Evolutionary conservation across 768 basidiomycete species (phyloP).

Genomic region (Kwoniella dendrophila): DNA sequence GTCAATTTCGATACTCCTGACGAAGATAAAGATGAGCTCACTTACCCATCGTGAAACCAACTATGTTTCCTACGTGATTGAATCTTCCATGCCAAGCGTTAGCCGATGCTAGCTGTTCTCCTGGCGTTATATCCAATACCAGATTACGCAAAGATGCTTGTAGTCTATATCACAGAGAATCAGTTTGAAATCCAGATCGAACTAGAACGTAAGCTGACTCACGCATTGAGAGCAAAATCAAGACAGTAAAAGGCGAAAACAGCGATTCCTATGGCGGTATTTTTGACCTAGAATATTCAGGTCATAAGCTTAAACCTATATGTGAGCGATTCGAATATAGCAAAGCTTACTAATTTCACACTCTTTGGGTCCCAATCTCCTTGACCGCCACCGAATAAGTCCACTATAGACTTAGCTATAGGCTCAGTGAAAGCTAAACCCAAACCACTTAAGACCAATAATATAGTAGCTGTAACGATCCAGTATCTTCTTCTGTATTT

Average conservation of each 20-base stretch:
- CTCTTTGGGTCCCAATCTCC: constrained; percentile 86
- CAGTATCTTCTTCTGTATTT: constrained; percentile 86
- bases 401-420: constrained; percentile 73
- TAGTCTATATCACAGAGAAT: constrained; percentile 23
- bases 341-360: constrained; percentile 62
- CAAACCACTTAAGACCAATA: constrained; percentile 75
- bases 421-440: constrained; percentile 79
- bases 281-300: constrained; percentile 69
- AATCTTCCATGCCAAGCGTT: constrained; percentile 98
- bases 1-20: neutral
- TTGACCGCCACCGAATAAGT: constrained; percentile 70
- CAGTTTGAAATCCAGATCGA: neutral
- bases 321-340: neutral
- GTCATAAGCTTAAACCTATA: neutral
- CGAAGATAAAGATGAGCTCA: too few species aligned
- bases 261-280: constrained; percentile 79
- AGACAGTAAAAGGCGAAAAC: constrained; percentile 87
- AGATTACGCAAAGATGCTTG: constrained; percentile 88
- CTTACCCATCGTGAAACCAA: constrained; percentile 88
- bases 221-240: constrained; percentile 95
- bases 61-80: constrained; percentile 93
- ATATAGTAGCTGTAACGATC: constrained; percentile 83
- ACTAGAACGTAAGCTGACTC: constrained; percentile 10
- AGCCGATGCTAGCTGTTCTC: constrained; percentile 83
- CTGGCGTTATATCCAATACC: constrained; percentile 86